phyloP scores from a whole-genome alignment of 768 basidiomycete species.

The Trametes sanguinea region DNA sequence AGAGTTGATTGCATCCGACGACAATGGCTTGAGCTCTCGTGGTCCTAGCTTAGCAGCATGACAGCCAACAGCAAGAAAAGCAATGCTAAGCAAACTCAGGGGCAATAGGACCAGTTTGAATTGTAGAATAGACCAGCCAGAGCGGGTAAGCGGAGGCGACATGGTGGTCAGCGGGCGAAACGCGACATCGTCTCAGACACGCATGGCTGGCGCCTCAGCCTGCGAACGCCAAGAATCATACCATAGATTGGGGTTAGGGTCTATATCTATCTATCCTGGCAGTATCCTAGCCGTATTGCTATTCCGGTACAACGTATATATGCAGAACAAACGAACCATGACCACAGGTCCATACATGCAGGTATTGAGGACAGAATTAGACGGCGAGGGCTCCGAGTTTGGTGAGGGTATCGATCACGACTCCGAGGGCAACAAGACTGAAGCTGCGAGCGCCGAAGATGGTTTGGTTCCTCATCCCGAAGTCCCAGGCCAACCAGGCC shows the following conservation, averaged over 20 bases:
- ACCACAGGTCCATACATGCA: not conserved
- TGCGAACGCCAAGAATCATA: not conserved
- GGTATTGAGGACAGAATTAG: not conserved
- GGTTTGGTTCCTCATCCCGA: slow-evolving; percentile 43
- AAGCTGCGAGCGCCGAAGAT: slow-evolving; percentile 54
- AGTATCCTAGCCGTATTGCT: too few species aligned
- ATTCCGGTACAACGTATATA: too few species aligned
- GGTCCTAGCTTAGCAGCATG: slow-evolving; percentile 36
- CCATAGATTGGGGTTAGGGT: slow-evolving; percentile 16
- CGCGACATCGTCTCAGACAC: too few species aligned
- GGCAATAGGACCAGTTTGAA: not conserved
- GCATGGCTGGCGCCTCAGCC: not conserved
- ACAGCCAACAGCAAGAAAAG: slow-evolving; percentile 26
- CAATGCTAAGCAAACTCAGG: not conserved
- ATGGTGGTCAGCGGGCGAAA: slow-evolving; percentile 9
- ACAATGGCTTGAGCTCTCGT: slow-evolving; percentile 45
- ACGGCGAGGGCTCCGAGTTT: slow-evolving; percentile 31
- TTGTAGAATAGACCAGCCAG: not conserved
- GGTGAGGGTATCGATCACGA: slow-evolving; percentile 61
- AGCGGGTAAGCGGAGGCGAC: not conserved
- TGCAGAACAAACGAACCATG: too few species aligned
- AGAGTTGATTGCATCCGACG: slow-evolving; percentile 50
- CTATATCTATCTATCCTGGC: not conserved
- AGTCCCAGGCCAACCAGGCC: slow-evolving; percentile 70
- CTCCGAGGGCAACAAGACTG: slow-evolving; percentile 60